Conservation (phyloP, 1,284 basidiomycete species). For the Thecaphora thlaspeos region DNA sequence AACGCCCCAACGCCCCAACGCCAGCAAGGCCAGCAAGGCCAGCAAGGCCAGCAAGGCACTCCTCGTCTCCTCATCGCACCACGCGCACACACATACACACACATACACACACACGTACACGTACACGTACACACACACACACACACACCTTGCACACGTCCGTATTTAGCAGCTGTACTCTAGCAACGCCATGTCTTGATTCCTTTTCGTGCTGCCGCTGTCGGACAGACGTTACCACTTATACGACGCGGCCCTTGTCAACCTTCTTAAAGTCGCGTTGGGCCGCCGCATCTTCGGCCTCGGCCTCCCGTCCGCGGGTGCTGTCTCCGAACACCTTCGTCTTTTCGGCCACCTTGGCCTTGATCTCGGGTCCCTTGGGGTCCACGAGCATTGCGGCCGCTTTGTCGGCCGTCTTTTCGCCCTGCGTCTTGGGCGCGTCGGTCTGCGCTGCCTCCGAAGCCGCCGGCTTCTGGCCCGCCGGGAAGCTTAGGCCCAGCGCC, state of each 20-base stretch:
- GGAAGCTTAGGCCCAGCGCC: slow-evolving; percentile 30
- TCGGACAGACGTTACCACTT: too few species aligned
- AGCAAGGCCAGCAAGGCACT: too few species aligned
- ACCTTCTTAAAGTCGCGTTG: slow-evolving; percentile 25
- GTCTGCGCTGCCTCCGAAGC: slow-evolving; percentile 1
- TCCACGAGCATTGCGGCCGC: slow-evolving; percentile 16
- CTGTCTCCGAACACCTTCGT: slow-evolving; percentile 27
- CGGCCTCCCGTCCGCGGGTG: slow-evolving; percentile 9
- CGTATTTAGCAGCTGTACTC: too few species aligned
- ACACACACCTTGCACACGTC: too few species aligned
- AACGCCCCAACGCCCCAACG: too few species aligned
- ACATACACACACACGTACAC: background rate
- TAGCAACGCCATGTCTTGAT: too few species aligned
- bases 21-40: too few species aligned
- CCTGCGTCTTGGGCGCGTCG: slow-evolving; percentile 5
- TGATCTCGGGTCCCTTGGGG: slow-evolving; percentile 19
- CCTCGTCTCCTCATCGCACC: background rate
- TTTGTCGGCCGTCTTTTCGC: slow-evolving; percentile 17
- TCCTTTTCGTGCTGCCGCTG: too few species aligned
- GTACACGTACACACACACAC: too few species aligned
- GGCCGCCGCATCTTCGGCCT: slow-evolving; percentile 23
- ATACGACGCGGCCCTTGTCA: slow-evolving; percentile 28
- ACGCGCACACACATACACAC: background rate
- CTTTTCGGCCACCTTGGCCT: slow-evolving; percentile 16
- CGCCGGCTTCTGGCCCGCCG: slow-evolving; percentile 19